phyloP scores from a whole-genome alignment of 108 stramenopile species.

The Pelagomonas calceolata region DNA sequence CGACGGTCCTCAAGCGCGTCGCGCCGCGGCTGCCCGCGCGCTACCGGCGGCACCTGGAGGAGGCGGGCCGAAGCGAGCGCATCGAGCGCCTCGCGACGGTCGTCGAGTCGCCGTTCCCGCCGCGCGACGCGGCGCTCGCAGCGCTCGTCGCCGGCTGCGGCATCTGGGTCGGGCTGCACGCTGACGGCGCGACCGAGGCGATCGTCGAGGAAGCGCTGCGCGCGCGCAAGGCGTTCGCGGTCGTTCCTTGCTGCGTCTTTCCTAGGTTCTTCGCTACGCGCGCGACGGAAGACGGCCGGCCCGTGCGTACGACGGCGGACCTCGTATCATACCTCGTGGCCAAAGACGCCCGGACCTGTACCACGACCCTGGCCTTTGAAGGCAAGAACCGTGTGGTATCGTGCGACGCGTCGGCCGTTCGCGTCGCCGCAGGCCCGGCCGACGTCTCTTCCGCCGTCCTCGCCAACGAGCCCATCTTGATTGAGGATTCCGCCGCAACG shows the following conservation, averaged over 20 bases:
- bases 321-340: not conserved
- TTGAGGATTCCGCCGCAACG: too few relatives aligned
- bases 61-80: slow-evolving; percentile 2
- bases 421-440: too few relatives aligned
- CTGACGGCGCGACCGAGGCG: slow-evolving; percentile 72
- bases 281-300: not conserved
- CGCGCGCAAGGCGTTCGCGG: slow-evolving; percentile 38
- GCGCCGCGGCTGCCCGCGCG: slow-evolving; percentile 67
- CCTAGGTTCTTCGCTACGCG: not conserved
- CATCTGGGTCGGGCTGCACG: slow-evolving; percentile 63
- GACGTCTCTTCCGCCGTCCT: too few relatives aligned
- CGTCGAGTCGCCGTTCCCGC: slow-evolving; percentile 16
- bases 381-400: not conserved
- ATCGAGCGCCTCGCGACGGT: slow-evolving; percentile 20
- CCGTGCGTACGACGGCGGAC: not conserved
- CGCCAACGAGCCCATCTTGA: too few relatives aligned
- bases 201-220: slow-evolving; percentile 62
- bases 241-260: slow-evolving; percentile 18
- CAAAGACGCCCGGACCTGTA: not conserved
- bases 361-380: not conserved
- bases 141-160: slow-evolving; percentile 35
- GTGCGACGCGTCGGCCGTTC: not conserved
- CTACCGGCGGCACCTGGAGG: slow-evolving; percentile 52
- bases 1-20: slow-evolving; percentile 51
- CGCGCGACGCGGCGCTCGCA: slow-evolving; percentile 11